Base-by-base conservation (phyloP, 805 yeast species). In the Metschnikowia lunata region DNA sequence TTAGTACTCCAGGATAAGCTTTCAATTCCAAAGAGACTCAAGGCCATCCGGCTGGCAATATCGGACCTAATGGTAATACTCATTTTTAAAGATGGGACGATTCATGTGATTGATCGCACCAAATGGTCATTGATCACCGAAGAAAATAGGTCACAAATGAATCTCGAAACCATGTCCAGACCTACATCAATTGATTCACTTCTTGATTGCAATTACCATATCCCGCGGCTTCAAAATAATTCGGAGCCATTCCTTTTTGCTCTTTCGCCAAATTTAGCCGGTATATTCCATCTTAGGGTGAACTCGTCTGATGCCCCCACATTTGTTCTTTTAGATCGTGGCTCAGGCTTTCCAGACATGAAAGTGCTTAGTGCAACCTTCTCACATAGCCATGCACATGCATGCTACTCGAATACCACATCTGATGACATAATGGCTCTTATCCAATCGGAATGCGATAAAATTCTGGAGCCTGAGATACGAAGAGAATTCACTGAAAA, bases 381-480 rank as follows among this genome's bases (percentile, higher is more conserved):
- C 40, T 87, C 95, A 0, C 50, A 47, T 27, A 64, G 80, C 7
- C 88, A 85, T 59, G 79, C 93, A 0, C 73, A 75, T 43, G 78
- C 89, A 0, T 86, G 90, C 53, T 85, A 82, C 60, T 72, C 81
- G 37, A 83, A 78, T 41, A 67, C 78, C 8, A 75, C 79, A 43
- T 74, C 83, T 4, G 95, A 88, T 55, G 96, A 88, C 53, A 60
- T 88, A 42, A 64, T 84, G 32, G 74, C 77, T 1, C 66, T 84
- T 2, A 71, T 82, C 12, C 79, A 79, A 54, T 51, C 59, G 1
- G 43, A 46, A 26, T 38, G 42, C 10, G 60, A 56, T 12, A 45
- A 46, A 8, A 34, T 40, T 23, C 47, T 46, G 13, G 55, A 51
- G 12, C 40, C 54, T 8, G 56, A 55, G 2, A 27, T 47, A 2